Percentiles rank a stretch among this genome's conserved stretches.
Evolutionary conservation across 2,329 filamentous ascomycete species (phyloP).

Genomic region (Fusarium praegraminearum): DNA sequence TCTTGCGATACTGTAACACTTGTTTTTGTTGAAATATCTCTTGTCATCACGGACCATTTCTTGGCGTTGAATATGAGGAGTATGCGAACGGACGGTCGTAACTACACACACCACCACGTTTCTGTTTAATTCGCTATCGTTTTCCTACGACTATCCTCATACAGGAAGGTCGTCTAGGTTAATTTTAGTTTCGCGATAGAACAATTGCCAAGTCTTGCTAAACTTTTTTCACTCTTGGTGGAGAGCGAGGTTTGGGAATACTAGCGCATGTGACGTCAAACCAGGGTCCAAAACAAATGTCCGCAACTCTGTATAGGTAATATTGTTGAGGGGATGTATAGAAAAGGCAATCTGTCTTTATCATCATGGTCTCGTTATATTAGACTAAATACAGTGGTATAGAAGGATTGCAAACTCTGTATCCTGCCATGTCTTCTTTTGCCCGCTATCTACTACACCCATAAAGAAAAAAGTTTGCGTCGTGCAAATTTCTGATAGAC

Average conservation of each 20-base stretch:
- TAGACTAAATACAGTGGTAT: conserved; percentile 35
- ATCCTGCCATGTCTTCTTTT: conserved; percentile 5
- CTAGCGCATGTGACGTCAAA: conserved; percentile 41
- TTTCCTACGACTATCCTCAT: background rate
- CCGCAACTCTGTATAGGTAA: background rate
- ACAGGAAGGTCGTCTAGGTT: conserved; percentile 18
- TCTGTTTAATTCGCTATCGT: conserved; percentile 8
- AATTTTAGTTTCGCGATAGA: conserved; percentile 15
- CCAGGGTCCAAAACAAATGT: conserved; percentile 5
- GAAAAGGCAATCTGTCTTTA: conserved; percentile 12
- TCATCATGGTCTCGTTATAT: conserved; percentile 45
- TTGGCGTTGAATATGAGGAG: background rate
- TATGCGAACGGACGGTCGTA: too few relatives aligned
- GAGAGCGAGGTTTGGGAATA: background rate
- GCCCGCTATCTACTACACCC: conserved; percentile 15
- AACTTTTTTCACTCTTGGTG: background rate
- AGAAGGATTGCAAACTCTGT: conserved; percentile 11
- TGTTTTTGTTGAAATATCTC: background rate
- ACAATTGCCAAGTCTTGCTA: conserved; percentile 23
- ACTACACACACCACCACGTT: conserved; percentile 33
- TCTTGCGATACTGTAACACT: background rate
- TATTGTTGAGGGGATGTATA: background rate
- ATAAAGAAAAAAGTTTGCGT: conserved; percentile 33
- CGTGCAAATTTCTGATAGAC: conserved; percentile 21
- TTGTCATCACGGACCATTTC: background rate